Conservation (phyloP, 441 rosid species). For the Erodium chrysanthum region DNA sequence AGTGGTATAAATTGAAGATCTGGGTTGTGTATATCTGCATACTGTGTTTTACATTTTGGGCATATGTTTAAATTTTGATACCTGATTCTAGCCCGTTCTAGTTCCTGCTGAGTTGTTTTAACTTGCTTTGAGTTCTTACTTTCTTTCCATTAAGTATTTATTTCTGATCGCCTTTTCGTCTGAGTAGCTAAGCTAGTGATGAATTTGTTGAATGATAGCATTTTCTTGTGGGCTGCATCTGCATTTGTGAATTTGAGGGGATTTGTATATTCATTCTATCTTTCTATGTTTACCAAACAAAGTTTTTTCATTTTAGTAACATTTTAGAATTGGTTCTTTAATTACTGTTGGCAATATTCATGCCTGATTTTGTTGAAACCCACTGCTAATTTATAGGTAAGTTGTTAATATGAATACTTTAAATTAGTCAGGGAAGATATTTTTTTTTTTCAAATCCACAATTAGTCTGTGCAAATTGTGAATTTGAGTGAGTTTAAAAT, state of each 20-base stretch:
- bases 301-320: background rate
- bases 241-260: background rate
- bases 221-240: background rate
- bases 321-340: background rate
- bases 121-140: background rate
- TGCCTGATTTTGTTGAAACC: background rate
- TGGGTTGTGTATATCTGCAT: conserved; percentile 19
- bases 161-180: background rate
- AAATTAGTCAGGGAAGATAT: background rate
- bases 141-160: background rate
- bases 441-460: background rate
- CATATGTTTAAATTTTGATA: background rate
- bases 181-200: background rate
- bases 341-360: background rate
- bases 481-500: background rate
- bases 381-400: background rate
- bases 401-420: background rate
- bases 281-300: background rate
- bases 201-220: background rate
- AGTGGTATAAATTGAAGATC: conserved; percentile 22
- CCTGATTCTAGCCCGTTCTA: conserved; percentile 8
- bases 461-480: background rate
- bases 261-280: background rate
- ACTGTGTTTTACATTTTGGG: conserved; percentile 10
- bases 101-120: background rate